Conservation (phyloP, 495 filamentous ascomycete genomes). For the Aspergillus leporis region DNA sequence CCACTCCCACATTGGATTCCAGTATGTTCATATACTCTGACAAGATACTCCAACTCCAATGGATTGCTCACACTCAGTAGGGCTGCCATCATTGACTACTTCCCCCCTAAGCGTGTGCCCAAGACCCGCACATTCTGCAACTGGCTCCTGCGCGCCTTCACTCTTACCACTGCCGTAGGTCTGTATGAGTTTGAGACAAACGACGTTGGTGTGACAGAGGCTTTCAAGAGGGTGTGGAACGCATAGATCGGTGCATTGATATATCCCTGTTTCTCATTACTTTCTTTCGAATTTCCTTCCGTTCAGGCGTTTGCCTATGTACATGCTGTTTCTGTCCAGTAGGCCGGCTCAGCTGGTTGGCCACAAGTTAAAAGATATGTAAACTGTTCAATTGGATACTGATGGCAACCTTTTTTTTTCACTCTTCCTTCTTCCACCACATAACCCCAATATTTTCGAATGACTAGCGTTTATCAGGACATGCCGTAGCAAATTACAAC, state of each 20-base stretch:
- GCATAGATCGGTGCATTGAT: slow-evolving; percentile 50
- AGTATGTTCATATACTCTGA: slow-evolving; percentile 47
- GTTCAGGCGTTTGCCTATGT: slow-evolving; percentile 42
- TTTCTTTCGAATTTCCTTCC: slow-evolving; percentile 19
- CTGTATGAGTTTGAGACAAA: slow-evolving; percentile 99
- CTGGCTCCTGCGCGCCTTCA: slow-evolving; percentile 79
- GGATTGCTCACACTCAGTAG: slow-evolving; percentile 33
- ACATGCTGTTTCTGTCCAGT: slow-evolving; percentile 36
- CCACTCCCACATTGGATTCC: slow-evolving; percentile 93
- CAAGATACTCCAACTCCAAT: neutral
- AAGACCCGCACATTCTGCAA: slow-evolving; percentile 60
- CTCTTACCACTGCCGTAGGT: slow-evolving; percentile 78
- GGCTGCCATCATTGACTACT: slow-evolving; percentile 84
- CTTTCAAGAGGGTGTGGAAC: slow-evolving; percentile 81
- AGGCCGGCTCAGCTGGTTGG: slow-evolving; percentile 25
- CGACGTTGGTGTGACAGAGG: slow-evolving; percentile 91
- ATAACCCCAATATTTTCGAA: neutral
- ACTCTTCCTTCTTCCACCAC: too few species aligned
- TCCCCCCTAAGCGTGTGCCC: slow-evolving; percentile 71
- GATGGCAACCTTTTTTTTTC: neutral
- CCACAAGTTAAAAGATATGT: slow-evolving; percentile 23
- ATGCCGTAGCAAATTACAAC: neutral
- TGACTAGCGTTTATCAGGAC: slow-evolving; percentile 8
- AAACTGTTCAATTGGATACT: slow-evolving; percentile 11
- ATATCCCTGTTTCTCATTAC: slow-evolving; percentile 25